Base-by-base conservation (phyloP, 345 rosid species). In the Dipteronia sinensis region DNA sequence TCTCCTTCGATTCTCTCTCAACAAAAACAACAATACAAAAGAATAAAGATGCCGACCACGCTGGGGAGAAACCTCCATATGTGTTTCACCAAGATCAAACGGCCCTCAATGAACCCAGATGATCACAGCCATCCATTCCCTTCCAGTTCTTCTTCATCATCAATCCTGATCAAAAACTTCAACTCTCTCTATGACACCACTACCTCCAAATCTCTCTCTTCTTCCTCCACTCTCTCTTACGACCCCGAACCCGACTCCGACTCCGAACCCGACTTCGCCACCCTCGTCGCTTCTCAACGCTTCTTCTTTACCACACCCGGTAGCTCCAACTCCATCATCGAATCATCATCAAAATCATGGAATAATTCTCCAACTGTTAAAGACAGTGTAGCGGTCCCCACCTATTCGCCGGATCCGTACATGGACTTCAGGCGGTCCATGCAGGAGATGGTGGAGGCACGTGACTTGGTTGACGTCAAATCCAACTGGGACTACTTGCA, bases 401-500 rank as follows among this genome's bases (percentile, higher is more conserved):
- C 93, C 0, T 82, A 87, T 83, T 94, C 99, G 42, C 95, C 95
- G 49, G 94, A 96, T 82, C 99, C 99, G 0, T 87, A 85, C 83
- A 77, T 83, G 71, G 98, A 93, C 78, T 94, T 96, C 90, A 77
- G 98, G 78, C 80, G 77, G 82, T 96, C 99, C 78, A 96, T 96
- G 99, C 90, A 91, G 72, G 99, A 96, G 87, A 96, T 96, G 99
- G 92, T 92, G 79, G 94, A 93, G 78, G 98, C 97, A 29, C 88
- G 82, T 47, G 81, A 69, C 67, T 78, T 88, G 65, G 74, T 80
- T 9, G 97, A 93, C 65, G 90, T 87, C 23, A 78, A 81, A 78
- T 86, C 88, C 25, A 80, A 88, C 73, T 94, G 95, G 88, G 92
- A 96, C 3, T 89, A 77, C 85, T 84, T 95, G 85, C 89, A 90